phyloP scores from a whole-genome alignment of 495 filamentous ascomycete species.

The Apodospora peruviana region DNA sequence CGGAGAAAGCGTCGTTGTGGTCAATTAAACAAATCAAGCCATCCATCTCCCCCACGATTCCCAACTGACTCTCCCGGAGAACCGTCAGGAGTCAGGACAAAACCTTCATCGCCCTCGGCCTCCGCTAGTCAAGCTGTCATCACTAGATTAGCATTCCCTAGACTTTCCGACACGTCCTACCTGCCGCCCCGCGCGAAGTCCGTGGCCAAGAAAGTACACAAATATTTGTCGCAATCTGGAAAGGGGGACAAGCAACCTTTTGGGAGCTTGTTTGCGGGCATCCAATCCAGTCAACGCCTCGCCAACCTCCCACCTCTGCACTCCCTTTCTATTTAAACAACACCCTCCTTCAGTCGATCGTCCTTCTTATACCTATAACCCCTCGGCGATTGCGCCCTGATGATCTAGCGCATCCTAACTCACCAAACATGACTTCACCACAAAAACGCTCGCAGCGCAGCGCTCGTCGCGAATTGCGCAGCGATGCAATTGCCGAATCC shows the following conservation, averaged over 20 bases:
- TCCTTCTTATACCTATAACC: not conserved
- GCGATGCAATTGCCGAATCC: conserved; percentile 33
- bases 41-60: not conserved
- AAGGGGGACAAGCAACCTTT: not conserved
- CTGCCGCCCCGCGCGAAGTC: not conserved
- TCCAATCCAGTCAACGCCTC: conserved; percentile 1
- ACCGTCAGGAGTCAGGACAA: too few species aligned
- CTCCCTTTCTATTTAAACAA: not conserved
- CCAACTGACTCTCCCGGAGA: not conserved
- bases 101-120: not conserved
- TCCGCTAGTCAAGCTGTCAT: too few species aligned
- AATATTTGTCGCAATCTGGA: not conserved
- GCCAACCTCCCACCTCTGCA: not conserved
- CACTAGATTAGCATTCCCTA: too few species aligned
- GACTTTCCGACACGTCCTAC: too few species aligned
- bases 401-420: conserved; percentile 16
- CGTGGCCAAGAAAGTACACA: too few species aligned
- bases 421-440: conserved; percentile 32
- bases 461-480: conserved; percentile 33
- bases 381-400: not conserved
- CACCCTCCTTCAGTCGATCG: not conserved
- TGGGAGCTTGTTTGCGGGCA: not conserved
- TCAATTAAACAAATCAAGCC: conserved; percentile 23
- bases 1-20: conserved; percentile 9
- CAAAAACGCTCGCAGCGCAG: conserved; percentile 39